A percentile compares a stretch with the other conserved stretches of the same genome.
Evolutionary conservation across 495 filamentous ascomycete genomes (phyloP).

Genomic region (Penicillium pancosmium): DNA sequence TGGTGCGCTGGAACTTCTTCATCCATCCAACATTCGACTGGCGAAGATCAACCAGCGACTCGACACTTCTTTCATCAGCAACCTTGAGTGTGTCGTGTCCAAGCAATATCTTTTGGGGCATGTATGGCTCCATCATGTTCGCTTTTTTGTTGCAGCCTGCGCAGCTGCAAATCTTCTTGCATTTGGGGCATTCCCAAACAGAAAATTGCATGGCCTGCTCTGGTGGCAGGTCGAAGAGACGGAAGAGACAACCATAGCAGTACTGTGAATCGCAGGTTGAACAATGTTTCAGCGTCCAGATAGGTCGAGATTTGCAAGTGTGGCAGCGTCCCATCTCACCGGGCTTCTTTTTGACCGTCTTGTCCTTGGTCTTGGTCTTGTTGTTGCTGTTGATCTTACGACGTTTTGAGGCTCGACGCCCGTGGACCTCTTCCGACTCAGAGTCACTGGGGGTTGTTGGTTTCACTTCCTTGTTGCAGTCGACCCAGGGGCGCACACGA

Average conservation of each 20-base stretch:
- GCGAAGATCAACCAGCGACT: constrained; percentile 82
- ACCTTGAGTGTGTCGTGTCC: constrained; percentile 88
- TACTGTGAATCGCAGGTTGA: constrained; percentile 72
- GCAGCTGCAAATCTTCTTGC: constrained; percentile 81
- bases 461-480: constrained; percentile 47
- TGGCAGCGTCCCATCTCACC: constrained; percentile 65
- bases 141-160: constrained; percentile 65
- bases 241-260: constrained; percentile 86
- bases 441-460: constrained; percentile 14
- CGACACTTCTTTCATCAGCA: constrained; percentile 85
- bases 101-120: constrained; percentile 79
- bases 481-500: constrained; percentile 65
- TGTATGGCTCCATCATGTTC: constrained; percentile 65
- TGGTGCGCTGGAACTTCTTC: constrained; percentile 54
- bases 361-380: constrained; percentile 40
- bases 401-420: constrained; percentile 48
- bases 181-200: constrained; percentile 86
- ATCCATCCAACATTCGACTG: constrained; percentile 82
- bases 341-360: constrained; percentile 33
- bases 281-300: constrained; percentile 82
- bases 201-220: constrained; percentile 74
- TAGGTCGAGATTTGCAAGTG: constrained; percentile 70
- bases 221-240: constrained; percentile 86
- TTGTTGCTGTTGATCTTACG: constrained; percentile 47
- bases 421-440: constrained; percentile 29